A percentile compares a stretch with the other conserved stretches of the same genome.
Conservation (phyloP, 306 rosid genomes). For the Vigna radiata region DNA sequence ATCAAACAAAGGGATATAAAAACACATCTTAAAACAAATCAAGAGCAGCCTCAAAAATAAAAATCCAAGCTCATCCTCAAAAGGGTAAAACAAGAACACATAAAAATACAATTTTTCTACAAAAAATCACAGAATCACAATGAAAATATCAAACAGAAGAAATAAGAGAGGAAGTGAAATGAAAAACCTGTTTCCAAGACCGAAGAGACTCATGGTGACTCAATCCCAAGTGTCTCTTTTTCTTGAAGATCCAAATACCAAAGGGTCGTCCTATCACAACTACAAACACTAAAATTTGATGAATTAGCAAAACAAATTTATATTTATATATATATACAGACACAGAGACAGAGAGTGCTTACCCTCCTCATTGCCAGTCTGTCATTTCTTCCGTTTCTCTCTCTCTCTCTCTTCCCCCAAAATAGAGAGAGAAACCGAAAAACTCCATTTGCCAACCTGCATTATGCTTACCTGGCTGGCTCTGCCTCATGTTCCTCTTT, state of each 20-base stretch:
- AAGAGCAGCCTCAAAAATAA: background rate
- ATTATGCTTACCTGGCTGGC: conserved; percentile 52
- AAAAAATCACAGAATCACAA: background rate
- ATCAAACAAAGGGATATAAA: conserved; percentile 10
- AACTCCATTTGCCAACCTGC: conserved; percentile 64
- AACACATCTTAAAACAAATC: background rate
- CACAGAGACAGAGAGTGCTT: conserved; percentile 27
- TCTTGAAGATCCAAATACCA: conserved; percentile 54
- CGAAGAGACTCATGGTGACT: conserved; percentile 85
- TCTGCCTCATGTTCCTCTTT: conserved; percentile 6
- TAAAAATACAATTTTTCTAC: background rate
- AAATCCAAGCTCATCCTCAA: conserved; percentile 34
- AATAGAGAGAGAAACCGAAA: conserved; percentile 28
- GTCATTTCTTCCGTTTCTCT: conserved; percentile 55
- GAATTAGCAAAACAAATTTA: conserved; percentile 7
- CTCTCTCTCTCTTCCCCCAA: conserved; percentile 45
- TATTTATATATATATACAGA: conserved; percentile 23
- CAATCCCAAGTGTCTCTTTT: conserved; percentile 50
- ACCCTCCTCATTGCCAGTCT: conserved; percentile 61
- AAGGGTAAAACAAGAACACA: conserved; percentile 4
- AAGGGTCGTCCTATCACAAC: conserved; percentile 42
- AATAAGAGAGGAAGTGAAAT: background rate
- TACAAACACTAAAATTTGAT: conserved; percentile 40
- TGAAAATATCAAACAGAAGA: background rate
- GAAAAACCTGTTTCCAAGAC: conserved; percentile 85